Evolutionary conservation across 352 stramenopile genomes (phyloP), one percentile per base, ranked within the genome.

Genomic region (Phytophthora europaea): DNA sequence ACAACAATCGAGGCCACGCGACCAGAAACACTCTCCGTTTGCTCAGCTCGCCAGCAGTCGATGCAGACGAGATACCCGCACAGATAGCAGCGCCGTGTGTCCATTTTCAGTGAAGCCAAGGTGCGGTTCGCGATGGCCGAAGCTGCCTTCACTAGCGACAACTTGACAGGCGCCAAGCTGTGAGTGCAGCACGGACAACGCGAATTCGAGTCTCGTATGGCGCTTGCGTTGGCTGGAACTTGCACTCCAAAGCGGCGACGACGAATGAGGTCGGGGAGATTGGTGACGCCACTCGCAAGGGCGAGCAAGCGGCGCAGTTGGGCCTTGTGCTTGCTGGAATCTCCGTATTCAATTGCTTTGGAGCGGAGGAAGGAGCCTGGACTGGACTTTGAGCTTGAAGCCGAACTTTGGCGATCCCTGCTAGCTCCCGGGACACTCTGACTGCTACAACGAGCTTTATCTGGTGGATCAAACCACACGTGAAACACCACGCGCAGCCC

Each of bases 221-320:
- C 8, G 7, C 16, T 52, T 15, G 6, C 22, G 18, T 20, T 9
- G 2, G 43, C 43, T 2, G 67, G 56, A 8, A 89, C 72, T 40
- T 89, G 83, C 0, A 81, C 69, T 7, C 78, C 79, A 2, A 89
- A 76, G 0, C 83, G 75, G 5, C 76, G 60, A 3, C 81, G 79
- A 5, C 75, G 79, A 7, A 91, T 67, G 28, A 89, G 62, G 5
- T 67, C 45, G 20, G 73, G 61, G 4, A 91, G 51, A 7, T 60
- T 60, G 0, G 78, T 73, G 18, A 85, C 56, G 26, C 72, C 65
- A 28, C 64, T 43, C 1, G 80, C 52, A 3, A 77, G 47, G 6
- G 65, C 55, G 9, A 65, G 63, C 20, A 76, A 26, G 3, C 59
- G 45, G 3, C 55, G 50, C 22, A 56, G 5, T 20, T 56, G 50